A percentile compares a stretch with the other conserved stretches of the same genome.
Evolutionary conservation across 768 basidiomycete species (phyloP).

Genomic region (Pisolithus tinctorius): DNA sequence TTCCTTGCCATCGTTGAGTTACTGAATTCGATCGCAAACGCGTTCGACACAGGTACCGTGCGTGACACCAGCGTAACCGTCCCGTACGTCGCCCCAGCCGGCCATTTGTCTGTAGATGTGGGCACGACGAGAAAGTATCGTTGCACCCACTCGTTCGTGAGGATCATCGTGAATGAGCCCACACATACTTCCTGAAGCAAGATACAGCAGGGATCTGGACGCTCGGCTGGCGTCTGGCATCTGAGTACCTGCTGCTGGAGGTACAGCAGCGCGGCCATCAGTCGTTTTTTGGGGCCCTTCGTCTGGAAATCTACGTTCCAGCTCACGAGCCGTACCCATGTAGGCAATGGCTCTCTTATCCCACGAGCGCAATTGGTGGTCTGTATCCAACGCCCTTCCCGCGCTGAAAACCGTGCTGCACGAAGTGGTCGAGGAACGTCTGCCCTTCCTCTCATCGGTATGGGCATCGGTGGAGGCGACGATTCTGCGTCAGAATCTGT

Average conservation of each 20-base stretch:
- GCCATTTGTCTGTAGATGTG: conserved; percentile 49
- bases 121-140: conserved; percentile 55
- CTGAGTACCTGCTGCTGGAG: conserved; percentile 47
- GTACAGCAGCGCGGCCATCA: conserved; percentile 44
- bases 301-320: conserved; percentile 64
- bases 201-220: conserved; percentile 54
- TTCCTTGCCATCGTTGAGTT: conserved; percentile 45
- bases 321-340: conserved; percentile 49
- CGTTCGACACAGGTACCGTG: conserved; percentile 41
- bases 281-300: conserved; percentile 34
- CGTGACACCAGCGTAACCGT: conserved; percentile 64
- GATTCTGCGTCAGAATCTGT: conserved; percentile 20
- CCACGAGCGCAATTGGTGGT: conserved; percentile 30
- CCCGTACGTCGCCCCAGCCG: conserved; percentile 44
- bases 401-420: conserved; percentile 27
- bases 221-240: conserved; percentile 34
- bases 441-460: conserved; percentile 11
- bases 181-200: conserved; percentile 63
- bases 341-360: conserved; percentile 31
- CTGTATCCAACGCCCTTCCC: conserved; percentile 27
- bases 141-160: conserved; percentile 57
- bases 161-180: conserved; percentile 39
- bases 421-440: conserved; percentile 22
- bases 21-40: conserved; percentile 47
- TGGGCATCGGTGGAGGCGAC: conserved; percentile 8